phyloP scores from a whole-genome alignment of 176 grass and related monocot genomes.

The Dendrocalamus sinicus region DNA sequence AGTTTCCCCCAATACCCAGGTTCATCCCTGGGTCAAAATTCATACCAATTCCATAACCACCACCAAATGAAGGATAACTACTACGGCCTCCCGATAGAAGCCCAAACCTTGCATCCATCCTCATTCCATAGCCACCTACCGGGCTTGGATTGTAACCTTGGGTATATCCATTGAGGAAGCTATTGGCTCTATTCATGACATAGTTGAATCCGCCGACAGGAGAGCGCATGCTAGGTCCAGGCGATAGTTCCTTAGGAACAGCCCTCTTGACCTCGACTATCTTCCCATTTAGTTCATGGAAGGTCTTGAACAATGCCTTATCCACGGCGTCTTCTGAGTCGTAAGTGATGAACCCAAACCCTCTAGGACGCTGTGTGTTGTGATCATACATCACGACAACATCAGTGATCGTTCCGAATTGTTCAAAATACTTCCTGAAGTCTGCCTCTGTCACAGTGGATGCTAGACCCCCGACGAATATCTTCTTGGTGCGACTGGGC shows the following conservation, averaged over 20 bases:
- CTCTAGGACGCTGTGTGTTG: conserved; percentile 85
- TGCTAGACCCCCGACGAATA: conserved; percentile 86
- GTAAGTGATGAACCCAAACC: conserved; percentile 92
- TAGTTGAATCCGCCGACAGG: conserved; percentile 68
- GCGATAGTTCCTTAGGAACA: conserved; percentile 81
- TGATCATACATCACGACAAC: conserved; percentile 96
- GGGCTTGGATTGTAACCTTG: conserved; percentile 72
- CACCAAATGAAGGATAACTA: conserved; percentile 77
- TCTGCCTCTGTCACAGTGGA: conserved; percentile 83
- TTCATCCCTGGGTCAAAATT: conserved; percentile 71
- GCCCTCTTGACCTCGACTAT: conserved; percentile 91
- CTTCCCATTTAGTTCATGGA: conserved; percentile 94
- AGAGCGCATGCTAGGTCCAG: conserved; percentile 71
- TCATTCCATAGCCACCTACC: conserved; percentile 75
- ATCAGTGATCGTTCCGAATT: conserved; percentile 83
- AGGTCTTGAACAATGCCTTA: conserved; percentile 82
- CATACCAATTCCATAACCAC: conserved; percentile 75
- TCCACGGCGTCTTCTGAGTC: conserved; percentile 83
- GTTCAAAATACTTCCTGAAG: conserved; percentile 84
- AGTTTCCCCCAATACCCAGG: conserved; percentile 55
- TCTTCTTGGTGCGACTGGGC: conserved; percentile 81
- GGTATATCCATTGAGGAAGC: conserved; percentile 76
- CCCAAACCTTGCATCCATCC: conserved; percentile 72
- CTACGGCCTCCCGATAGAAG: conserved; percentile 61
- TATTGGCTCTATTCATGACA: conserved; percentile 66